Evolutionary conservation across 2,329 filamentous ascomycete genomes (phyloP).

Genomic region (Fonsecaea erecta): DNA sequence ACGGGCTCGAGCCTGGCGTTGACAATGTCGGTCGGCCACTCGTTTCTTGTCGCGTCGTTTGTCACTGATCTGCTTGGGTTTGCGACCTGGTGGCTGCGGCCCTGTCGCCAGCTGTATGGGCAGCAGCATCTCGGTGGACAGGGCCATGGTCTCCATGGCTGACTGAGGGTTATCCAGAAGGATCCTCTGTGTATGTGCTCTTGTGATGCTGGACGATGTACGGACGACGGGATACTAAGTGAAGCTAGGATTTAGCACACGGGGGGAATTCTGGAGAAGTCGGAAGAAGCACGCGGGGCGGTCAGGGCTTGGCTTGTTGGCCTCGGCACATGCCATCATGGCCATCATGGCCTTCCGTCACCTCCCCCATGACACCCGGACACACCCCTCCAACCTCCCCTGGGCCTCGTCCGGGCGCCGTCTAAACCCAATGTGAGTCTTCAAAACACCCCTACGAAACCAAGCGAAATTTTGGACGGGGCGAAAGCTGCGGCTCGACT

Average conservation of each 20-base stretch:
- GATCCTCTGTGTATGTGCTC: background rate
- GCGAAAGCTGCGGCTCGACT: background rate
- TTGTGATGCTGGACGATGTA: background rate
- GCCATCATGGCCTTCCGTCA: background rate
- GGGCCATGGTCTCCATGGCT: conserved; percentile 4
- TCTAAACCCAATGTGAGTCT: background rate
- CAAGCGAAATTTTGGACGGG: background rate
- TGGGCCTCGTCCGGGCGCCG: background rate
- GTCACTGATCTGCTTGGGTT: conserved; percentile 7
- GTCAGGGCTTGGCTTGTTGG: background rate
- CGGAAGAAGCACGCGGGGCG: background rate
- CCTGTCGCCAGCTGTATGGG: background rate
- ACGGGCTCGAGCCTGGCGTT: conserved; percentile 16
- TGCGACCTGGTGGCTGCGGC: background rate
- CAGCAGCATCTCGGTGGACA: background rate
- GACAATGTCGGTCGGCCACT: conserved; percentile 6
- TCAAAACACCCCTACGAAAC: background rate
- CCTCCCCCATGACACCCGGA: background rate
- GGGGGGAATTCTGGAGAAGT: conserved; percentile 4
- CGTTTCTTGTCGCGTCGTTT: conserved; percentile 14
- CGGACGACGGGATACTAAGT: background rate
- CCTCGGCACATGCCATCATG: conserved; percentile 3
- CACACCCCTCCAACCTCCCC: background rate
- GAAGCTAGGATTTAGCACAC: conserved; percentile 5
- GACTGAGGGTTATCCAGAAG: background rate